These are phyloP conservation scores for Hydnomerulius pinastri DNA, from an alignment of 768 basidiomycete genomes.

Conservation along the genomic window DNA sequence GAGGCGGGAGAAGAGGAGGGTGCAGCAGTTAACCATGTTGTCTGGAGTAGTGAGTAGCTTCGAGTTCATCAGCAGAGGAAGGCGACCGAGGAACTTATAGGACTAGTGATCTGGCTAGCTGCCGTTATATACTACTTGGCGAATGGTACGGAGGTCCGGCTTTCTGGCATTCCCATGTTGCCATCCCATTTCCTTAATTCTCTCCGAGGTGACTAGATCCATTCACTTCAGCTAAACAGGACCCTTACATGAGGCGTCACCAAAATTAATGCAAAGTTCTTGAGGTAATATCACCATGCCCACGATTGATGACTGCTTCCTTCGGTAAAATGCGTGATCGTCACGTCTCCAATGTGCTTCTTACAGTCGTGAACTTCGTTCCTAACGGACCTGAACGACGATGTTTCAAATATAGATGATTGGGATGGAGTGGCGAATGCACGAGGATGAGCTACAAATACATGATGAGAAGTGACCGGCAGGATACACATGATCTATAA, in stretches of 20 bases:
- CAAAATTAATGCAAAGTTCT: conserved; percentile 24
- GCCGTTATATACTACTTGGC: conserved; percentile 24
- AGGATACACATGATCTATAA: conserved; percentile 30
- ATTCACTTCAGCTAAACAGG: conserved; percentile 16
- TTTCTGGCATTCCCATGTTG: conserved; percentile 10
- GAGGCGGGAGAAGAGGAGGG: conserved; percentile 24
- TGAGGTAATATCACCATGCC: conserved; percentile 36
- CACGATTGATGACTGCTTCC: conserved; percentile 19
- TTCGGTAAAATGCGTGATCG: conserved; percentile 35
- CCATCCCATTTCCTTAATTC: conserved; percentile 14
- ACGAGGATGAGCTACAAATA: conserved; percentile 36
- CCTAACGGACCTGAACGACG: conserved; percentile 24
- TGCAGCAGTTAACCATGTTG: conserved; percentile 29
- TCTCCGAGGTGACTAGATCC: conserved; percentile 20
- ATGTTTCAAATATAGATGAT: conserved; percentile 18
- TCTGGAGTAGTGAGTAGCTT: conserved; percentile 21
- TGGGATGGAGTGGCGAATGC: conserved; percentile 19
- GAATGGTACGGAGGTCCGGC: conserved; percentile 20
- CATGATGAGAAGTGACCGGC: conserved; percentile 17
- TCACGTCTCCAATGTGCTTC: conserved; percentile 24
- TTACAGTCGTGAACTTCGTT: conserved; percentile 26
- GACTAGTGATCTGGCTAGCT: conserved; percentile 3
- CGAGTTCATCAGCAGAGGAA: conserved; percentile 22
- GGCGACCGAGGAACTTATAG: conserved; percentile 9
- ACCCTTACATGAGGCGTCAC: conserved; percentile 27